Conservation (phyloP, 2,329 filamentous ascomycete genomes). For the Fusarium equiseti region DNA sequence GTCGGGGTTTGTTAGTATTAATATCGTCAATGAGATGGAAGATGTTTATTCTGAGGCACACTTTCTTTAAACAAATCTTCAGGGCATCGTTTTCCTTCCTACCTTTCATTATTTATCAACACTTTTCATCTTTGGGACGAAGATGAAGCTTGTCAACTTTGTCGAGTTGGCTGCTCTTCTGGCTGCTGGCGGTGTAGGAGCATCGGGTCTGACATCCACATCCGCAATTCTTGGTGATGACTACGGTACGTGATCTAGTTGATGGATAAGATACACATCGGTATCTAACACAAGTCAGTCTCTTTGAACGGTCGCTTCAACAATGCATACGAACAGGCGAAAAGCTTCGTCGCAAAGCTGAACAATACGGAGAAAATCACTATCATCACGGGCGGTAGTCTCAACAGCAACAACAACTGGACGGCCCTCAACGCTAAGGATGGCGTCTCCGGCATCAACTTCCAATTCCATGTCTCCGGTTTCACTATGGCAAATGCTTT, state of each 20-base stretch:
- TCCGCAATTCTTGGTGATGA: neutral
- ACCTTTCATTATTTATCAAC: neutral
- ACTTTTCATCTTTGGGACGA: neutral
- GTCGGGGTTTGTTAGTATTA: neutral
- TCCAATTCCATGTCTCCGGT: slow-evolving; percentile 1
- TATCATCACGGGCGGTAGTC: neutral
- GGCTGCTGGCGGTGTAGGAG: neutral
- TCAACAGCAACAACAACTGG: neutral
- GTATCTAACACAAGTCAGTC: neutral
- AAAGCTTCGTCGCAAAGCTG: neutral
- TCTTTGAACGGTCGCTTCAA: neutral
- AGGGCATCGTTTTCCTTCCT: neutral
- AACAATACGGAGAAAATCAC: neutral
- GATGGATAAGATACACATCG: too few species aligned
- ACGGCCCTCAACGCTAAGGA: neutral
- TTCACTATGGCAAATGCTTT: neutral
- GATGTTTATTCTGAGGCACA: fast-evolving
- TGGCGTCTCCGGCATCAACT: neutral
- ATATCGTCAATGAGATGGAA: neutral
- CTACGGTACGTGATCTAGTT: neutral
- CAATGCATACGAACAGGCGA: neutral
- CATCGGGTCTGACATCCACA: neutral
- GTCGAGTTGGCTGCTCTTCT: neutral
- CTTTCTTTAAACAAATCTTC: neutral
- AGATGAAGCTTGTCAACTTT: neutral